phyloP scores from a whole-genome alignment of 352 stramenopile genomes.

The Albugo laibachii region DNA sequence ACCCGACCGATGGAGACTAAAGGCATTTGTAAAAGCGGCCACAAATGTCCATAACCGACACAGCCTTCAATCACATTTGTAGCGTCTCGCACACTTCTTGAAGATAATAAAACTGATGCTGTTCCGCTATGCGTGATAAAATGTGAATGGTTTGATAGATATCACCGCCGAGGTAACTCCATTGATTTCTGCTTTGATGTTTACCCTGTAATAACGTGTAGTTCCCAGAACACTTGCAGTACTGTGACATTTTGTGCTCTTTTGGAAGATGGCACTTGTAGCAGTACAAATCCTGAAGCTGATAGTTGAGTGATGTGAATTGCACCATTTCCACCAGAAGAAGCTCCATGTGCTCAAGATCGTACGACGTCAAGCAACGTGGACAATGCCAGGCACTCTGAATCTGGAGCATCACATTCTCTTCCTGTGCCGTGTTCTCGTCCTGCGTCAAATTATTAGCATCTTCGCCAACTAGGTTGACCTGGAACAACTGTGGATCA shows the following conservation, averaged over 20 bases:
- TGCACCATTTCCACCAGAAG: slow-evolving; percentile 83
- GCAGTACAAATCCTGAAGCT: slow-evolving; percentile 83
- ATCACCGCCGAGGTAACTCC: too few species aligned
- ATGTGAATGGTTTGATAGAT: too few species aligned
- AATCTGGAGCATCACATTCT: neutral
- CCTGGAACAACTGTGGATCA: slow-evolving; percentile 74
- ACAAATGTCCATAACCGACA: too few species aligned
- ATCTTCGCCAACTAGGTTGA: slow-evolving; percentile 5
- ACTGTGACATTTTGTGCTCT: slow-evolving; percentile 55
- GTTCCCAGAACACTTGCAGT: slow-evolving; percentile 63
- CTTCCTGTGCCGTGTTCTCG: slow-evolving; percentile 8
- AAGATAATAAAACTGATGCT: too few species aligned
- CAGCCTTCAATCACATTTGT: too few species aligned
- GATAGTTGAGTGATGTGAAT: slow-evolving; percentile 76
- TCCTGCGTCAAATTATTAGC: neutral
- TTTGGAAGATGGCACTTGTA: slow-evolving; percentile 51
- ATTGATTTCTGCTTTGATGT: too few species aligned
- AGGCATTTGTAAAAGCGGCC: too few species aligned
- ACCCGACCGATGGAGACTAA: too few species aligned
- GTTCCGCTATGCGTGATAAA: too few species aligned
- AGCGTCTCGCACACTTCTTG: too few species aligned
- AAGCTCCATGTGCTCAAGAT: slow-evolving; percentile 78
- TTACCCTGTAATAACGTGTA: slow-evolving; percentile 3
- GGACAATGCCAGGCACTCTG: slow-evolving; percentile 72
- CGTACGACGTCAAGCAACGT: slow-evolving; percentile 83